Evolutionary conservation across 2,329 filamentous ascomycete genomes (phyloP).

Genomic region (Phialophora expanda): DNA sequence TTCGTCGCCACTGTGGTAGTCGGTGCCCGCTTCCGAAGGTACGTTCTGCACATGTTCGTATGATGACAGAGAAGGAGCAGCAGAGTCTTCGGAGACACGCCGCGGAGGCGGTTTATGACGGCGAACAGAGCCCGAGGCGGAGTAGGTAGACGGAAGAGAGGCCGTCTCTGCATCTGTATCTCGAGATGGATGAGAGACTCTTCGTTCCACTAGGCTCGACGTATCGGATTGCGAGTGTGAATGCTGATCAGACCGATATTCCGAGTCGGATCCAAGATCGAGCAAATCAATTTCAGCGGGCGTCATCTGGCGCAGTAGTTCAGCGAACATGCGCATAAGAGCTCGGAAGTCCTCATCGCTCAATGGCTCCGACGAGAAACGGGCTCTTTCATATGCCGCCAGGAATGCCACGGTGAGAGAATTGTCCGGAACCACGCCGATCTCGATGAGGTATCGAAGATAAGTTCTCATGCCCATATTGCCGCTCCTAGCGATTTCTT

Average conservation of each 20-base stretch:
- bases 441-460: constrained; percentile 68
- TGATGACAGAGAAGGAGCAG: constrained; percentile 33
- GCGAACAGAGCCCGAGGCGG: constrained; percentile 30
- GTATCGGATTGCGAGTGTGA: constrained; percentile 16
- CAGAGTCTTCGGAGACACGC: constrained; percentile 36
- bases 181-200: background rate
- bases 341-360: constrained; percentile 72
- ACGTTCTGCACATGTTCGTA: constrained; percentile 17
- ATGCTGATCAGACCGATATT: background rate
- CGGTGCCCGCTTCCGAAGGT: constrained; percentile 15
- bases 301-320: constrained; percentile 76
- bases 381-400: constrained; percentile 77
- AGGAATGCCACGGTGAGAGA: constrained; percentile 67
- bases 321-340: constrained; percentile 84
- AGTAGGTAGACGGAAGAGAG: constrained; percentile 30
- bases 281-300: constrained; percentile 64
- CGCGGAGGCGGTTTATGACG: constrained; percentile 27
- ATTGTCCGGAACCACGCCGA: constrained; percentile 66
- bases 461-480: constrained; percentile 81
- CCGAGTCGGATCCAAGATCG: constrained; percentile 38
- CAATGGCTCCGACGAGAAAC: constrained; percentile 76
- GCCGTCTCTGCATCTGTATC: constrained; percentile 15
- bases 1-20: constrained; percentile 6
- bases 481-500: constrained; percentile 71
- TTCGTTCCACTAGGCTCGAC: constrained; percentile 19